Evolutionary conservation across 305 asterid species (phyloP), one percentile per base, ranked within the genome.

Genomic region (Solanum hybrid): DNA sequence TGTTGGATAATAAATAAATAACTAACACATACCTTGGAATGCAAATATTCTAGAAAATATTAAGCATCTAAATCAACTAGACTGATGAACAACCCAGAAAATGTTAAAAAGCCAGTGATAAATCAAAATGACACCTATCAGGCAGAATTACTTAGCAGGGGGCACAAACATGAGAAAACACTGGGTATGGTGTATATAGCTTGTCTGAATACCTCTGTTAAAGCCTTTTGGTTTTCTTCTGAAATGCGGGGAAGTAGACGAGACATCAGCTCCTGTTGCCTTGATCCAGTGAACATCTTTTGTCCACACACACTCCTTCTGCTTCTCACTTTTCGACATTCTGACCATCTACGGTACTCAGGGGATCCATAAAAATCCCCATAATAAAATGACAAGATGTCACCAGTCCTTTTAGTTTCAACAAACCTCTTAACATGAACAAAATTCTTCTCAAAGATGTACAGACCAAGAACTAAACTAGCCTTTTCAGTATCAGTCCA

Each of bases 191-290:
- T 87, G 79, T 34, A 78, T 45, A 17, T 73, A 27, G 79, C 77
- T 85, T 85, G 31, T 10, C 31, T 22, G 88, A 85, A 83, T 94
- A 96, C 98, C 98, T 96, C 95, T 39, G 87, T 39, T 75, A 96
- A 89, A 89, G 94, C 92, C 68, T 87, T 91, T 88, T 90, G 92
- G 89, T 90, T 79, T 87, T 94, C 94, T 88, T 94, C 95, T 1
- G 98, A 91, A 79, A 93, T 90, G 65, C 31, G 29, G 33, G 89
- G 92, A 82, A 90, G 61, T 89, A 96, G 72, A 31, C 98, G 96
- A 91, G 95, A 91, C 41, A 95, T 76, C 29, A 96, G 89, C 86
- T 95, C 98, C 86, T 95, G 97, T 92, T 89, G 97, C 92, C 98
- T 95, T 79, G 79, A 22, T 89, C 98, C 98, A n/a, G 93, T 94